Conservation (phyloP, 345 rosid genomes). For the Gossypium anomalum region DNA sequence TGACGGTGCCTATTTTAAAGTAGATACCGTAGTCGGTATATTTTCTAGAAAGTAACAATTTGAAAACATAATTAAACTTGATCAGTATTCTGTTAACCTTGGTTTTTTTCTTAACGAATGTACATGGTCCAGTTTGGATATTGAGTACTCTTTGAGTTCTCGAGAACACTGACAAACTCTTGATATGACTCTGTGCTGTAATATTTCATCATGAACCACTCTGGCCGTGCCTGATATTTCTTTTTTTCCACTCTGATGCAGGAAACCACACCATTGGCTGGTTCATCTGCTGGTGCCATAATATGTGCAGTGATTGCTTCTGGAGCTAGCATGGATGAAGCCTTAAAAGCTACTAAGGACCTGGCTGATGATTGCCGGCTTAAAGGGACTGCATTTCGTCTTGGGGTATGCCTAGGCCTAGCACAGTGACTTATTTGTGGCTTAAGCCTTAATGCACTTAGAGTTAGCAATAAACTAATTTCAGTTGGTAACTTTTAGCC, state of each 20-base stretch:
- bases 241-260: constrained; percentile 19
- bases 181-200: background rate
- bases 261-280: constrained; percentile 92
- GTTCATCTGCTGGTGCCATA: constrained; percentile 94
- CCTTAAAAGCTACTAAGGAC: constrained; percentile 58
- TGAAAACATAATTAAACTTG: background rate
- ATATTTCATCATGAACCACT: background rate
- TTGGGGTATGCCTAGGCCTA: constrained; percentile 59
- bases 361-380: constrained; percentile 75
- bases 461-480: too few relatives aligned
- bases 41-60: background rate
- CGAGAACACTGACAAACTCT: background rate
- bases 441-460: background rate
- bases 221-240: constrained; percentile 2
- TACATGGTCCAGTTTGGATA: background rate
- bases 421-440: background rate
- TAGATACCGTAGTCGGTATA: background rate
- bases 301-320: constrained; percentile 82
- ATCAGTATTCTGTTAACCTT: background rate
- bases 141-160: background rate
- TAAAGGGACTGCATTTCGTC: constrained; percentile 89
- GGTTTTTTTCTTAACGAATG: background rate
- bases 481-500: too few relatives aligned
- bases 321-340: constrained; percentile 71
- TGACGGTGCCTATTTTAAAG: background rate